A percentile compares a stretch with the other conserved stretches of the same genome.
These are phyloP conservation scores for Astrothelium macrocarpum DNA, from an alignment of 495 filamentous ascomycete genomes.

Conservation along the genomic window DNA sequence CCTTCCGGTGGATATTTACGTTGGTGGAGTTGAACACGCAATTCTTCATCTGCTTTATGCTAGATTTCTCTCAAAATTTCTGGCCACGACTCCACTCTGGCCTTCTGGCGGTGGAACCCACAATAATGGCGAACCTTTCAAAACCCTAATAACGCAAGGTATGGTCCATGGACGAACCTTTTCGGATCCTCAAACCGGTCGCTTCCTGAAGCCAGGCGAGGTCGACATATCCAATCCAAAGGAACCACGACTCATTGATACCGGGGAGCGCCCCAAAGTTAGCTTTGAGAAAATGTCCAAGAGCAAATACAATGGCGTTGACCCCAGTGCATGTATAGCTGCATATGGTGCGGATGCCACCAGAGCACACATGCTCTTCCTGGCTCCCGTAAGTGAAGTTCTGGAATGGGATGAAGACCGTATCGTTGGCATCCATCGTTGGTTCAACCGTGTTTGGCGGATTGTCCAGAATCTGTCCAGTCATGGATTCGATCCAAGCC, in stretches of 20 bases:
- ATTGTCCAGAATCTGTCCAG: slow-evolving; percentile 31
- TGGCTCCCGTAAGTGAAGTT: slow-evolving; percentile 70
- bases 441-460: slow-evolving; percentile 59
- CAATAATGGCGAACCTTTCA: slow-evolving; percentile 60
- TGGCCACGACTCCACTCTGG: slow-evolving; percentile 49
- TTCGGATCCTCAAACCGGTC: slow-evolving; percentile 60
- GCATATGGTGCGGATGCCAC: slow-evolving; percentile 77
- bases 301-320: slow-evolving; percentile 88
- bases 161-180: slow-evolving; percentile 90
- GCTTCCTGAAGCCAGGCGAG: slow-evolving; percentile 70
- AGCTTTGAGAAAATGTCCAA: slow-evolving; percentile 94
- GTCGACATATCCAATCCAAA: slow-evolving; percentile 49
- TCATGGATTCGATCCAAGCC: slow-evolving; percentile 2
- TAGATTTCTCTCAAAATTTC: slow-evolving; percentile 82
- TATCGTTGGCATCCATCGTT: slow-evolving; percentile 70
- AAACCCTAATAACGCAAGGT: slow-evolving; percentile 69
- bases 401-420: slow-evolving; percentile 82
- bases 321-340: slow-evolving; percentile 58
- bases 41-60: slow-evolving; percentile 88
- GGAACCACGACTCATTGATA: slow-evolving; percentile 49
- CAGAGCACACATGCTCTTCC: slow-evolving; percentile 77
- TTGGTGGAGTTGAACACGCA: slow-evolving; percentile 83
- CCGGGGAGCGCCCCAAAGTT: slow-evolving; percentile 46
- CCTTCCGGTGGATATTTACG: slow-evolving; percentile 73
- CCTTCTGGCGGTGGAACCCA: slow-evolving; percentile 34